Evolutionary conservation across 305 asterid genomes (phyloP), one percentile per base, ranked within the genome.

Genomic region (Fraxinus velutina): DNA sequence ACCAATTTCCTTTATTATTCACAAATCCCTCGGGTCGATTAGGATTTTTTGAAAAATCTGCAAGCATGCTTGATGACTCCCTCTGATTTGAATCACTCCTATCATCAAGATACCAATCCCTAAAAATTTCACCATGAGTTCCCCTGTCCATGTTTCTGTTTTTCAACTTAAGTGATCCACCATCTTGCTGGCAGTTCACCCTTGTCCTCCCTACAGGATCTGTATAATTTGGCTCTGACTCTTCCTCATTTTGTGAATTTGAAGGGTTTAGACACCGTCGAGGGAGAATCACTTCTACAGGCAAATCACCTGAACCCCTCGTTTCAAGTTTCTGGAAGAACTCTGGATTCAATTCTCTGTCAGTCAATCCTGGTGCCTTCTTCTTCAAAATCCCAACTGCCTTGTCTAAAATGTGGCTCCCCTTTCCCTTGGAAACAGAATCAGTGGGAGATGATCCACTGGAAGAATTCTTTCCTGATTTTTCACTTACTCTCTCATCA

Each of bases 301-400:
- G 94, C 81, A 93, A 88, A 88, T 93, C 98, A 84, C 52, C 97
- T 22, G 98, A 85, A 85, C 86, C 91, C 85, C 97, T 91, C 77
- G 91, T 92, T 90, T 92, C 98, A 78, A 96, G 95, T 72, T 92
- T 96, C 87, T 96, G 99, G 88, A 96, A 96, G 86, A 96, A 96
- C 88, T 94, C 97, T 0, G 97, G 98, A 89, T 96, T 96, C 87
- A 92, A 78, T 87, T 93, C 98, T 88, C 90, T 93, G 84, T 94
- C 98, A 42, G 94, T 91, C 82, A 96, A 88, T 33, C 92, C 85
- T 12, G 95, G 93, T 78, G 93, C 97, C 87, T 92, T 93, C 93
- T 93, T 96, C 90, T 94, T 94, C 79, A 94, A 86, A 81, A 92
- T 93, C 78, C 96, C 99, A 57, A 90, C 97, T 64, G 97, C 94